Evolutionary conservation across 2,329 filamentous ascomycete genomes (phyloP).

Genomic region (Elsinoe fawcettii): DNA sequence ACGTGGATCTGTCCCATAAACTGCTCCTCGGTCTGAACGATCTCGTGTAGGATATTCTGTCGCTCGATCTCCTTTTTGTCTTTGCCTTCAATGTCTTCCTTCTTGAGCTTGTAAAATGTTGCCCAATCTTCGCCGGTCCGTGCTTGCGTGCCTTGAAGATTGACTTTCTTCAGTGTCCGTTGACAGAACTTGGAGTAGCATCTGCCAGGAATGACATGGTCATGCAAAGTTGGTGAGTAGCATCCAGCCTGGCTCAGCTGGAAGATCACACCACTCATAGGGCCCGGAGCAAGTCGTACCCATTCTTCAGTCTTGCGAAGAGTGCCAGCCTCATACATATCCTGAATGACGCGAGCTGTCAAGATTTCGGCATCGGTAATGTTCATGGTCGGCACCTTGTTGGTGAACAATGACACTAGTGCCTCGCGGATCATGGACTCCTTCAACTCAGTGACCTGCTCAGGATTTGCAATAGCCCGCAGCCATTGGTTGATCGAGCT

Average conservation of each 20-base stretch:
- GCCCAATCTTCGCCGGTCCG: slow-evolving; percentile 72
- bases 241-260: slow-evolving; percentile 88
- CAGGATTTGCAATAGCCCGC: slow-evolving; percentile 63
- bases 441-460: slow-evolving; percentile 82
- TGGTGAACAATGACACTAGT: slow-evolving; percentile 78
- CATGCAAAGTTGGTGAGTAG: slow-evolving; percentile 77
- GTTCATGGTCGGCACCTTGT: slow-evolving; percentile 97
- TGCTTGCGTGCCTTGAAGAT: slow-evolving; percentile 65
- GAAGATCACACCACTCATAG: slow-evolving; percentile 82
- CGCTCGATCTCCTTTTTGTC: slow-evolving; percentile 83
- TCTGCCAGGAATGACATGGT: slow-evolving; percentile 57
- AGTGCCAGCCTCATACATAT: slow-evolving; percentile 71
- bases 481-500: slow-evolving; percentile 84
- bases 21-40: slow-evolving; percentile 84
- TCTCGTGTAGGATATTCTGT: slow-evolving; percentile 91
- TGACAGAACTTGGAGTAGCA: slow-evolving; percentile 95
- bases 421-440: slow-evolving; percentile 80
- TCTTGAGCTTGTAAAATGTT: slow-evolving; percentile 76
- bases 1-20: slow-evolving; percentile 88
- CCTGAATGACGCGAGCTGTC: slow-evolving; percentile 65
- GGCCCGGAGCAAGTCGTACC: slow-evolving; percentile 80
- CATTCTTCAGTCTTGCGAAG: slow-evolving; percentile 89
- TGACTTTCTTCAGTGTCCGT: slow-evolving; percentile 88
- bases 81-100: slow-evolving; percentile 62
- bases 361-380: slow-evolving; percentile 90